Conservation (phyloP, 208 protist species). For the Leishmania major region DNA sequence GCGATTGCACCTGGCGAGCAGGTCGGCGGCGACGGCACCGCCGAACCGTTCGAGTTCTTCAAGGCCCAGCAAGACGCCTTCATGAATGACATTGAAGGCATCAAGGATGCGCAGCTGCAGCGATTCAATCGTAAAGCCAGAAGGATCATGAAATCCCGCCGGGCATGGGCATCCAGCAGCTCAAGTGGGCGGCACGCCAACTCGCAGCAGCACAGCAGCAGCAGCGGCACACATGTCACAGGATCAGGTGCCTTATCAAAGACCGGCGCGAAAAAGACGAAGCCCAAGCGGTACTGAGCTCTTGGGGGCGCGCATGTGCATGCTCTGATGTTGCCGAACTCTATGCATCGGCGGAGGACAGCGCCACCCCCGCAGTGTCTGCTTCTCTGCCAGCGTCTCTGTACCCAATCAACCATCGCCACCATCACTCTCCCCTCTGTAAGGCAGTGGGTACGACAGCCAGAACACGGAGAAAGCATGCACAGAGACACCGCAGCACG, state of each 20-base stretch:
- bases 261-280: not conserved
- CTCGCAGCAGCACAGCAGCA: not conserved
- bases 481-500: no score
- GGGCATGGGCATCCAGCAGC: not conserved
- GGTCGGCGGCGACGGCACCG: not conserved
- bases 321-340: not conserved
- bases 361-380: no score
- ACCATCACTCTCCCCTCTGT: not conserved
- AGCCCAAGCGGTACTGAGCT: slow-evolving; percentile 30
- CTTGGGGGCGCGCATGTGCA: no score
- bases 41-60: slow-evolving; percentile 68
- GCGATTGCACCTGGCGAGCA: slow-evolving; percentile 29
- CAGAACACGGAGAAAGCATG: not conserved
- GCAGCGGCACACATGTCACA: not conserved
- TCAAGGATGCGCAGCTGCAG: slow-evolving; percentile 56
- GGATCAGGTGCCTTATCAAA: not conserved
- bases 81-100: slow-evolving; percentile 67
- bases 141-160: not conserved
- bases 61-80: slow-evolving; percentile 68
- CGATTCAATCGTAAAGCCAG: slow-evolving; percentile 11
- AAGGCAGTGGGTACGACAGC: not conserved
- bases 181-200: not conserved
- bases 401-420: not conserved
- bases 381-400: not conserved
- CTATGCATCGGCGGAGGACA: not conserved